Percentiles rank a stretch among this genome's conserved stretches.
Evolutionary conservation across 495 filamentous ascomycete genomes (phyloP).

Genomic region (Aspergillus funiculosus): DNA sequence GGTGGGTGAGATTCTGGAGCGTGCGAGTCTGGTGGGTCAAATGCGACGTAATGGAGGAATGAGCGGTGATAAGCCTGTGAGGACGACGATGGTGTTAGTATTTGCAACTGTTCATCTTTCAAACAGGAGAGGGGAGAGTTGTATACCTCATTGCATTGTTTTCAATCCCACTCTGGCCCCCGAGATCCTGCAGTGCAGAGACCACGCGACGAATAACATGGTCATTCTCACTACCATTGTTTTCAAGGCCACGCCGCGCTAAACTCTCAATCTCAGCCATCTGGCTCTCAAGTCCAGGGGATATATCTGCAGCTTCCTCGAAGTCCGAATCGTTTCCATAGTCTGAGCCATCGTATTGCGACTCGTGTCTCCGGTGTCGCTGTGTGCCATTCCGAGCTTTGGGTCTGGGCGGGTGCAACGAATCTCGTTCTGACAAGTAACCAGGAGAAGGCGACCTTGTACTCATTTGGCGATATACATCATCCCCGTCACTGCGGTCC

Average conservation of each 20-base stretch:
- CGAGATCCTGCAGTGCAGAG: conserved; percentile 67
- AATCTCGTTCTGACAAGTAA: conserved; percentile 25
- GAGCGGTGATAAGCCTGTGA: conserved; percentile 74
- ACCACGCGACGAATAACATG: conserved; percentile 65
- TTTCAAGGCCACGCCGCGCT: conserved; percentile 65
- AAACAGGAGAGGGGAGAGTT: conserved; percentile 8
- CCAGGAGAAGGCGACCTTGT: conserved; percentile 26
- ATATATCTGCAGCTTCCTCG: conserved; percentile 60
- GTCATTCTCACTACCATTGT: conserved; percentile 62
- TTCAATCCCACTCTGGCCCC: conserved; percentile 75
- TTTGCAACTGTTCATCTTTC: conserved; percentile 3
- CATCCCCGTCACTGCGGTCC: conserved; percentile 32
- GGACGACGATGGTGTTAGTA: conserved; percentile 19
- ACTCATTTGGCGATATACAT: conserved; percentile 30
- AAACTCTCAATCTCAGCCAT: conserved; percentile 74
- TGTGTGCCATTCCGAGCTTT: conserved; percentile 29
- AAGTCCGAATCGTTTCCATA: conserved; percentile 68
- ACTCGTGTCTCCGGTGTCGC: conserved; percentile 43
- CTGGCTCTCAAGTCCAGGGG: conserved; percentile 63
- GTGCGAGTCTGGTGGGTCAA: conserved; percentile 77
- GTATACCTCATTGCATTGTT: conserved; percentile 71
- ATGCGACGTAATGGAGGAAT: conserved; percentile 77
- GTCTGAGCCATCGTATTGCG: conserved; percentile 53
- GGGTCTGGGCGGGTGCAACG: conserved; percentile 25
- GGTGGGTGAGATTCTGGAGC: conserved; percentile 72